Base-by-base conservation (phyloP, 2,329 filamentous ascomycete genomes). In the Cladophialophora immunda region DNA sequence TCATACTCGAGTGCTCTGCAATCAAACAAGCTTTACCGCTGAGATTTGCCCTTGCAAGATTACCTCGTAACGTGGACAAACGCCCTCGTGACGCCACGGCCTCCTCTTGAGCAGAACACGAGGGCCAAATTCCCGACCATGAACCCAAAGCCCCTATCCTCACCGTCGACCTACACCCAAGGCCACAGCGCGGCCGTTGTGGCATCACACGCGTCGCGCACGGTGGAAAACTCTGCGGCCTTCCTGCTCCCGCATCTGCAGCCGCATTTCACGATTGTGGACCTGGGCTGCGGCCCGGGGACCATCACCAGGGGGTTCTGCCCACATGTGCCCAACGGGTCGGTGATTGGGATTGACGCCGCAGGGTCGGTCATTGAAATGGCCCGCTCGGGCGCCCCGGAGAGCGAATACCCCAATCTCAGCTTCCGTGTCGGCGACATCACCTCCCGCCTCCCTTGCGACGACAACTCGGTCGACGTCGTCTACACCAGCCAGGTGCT, bases 401-500 rank as follows among this genome's bases (percentile, higher is more conserved):
- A 66, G 6, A 64, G 71, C 4, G 75, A 75, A 1, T 62, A 79
- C 4, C 61, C 62, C 9, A 80, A 79, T 58, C 70, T 79, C 13
- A 64, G 69, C 1, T 80, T 80, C 64, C 70, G 69, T 7, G 69
- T 73, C n/a, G 78, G 76, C 7, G 76, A 80, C 76, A 81, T 81
- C 6, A 66, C 67, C 0, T 77, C 80, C 64, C 69, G 73, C 9
- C 77, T 84, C 61, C 66, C 76, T 1, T 82, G 79, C 50, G 69
- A 77, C 2, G 82, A 87, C 61, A 78, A 76, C 22, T 74, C 78
- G 1, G 89, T 89, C 67, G 87, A 89, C 69, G 75, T 89, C 15
- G 85, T 89, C 7, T 84, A 85, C 71, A 82, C 81, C n/a, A 84
- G 87, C 71, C 86, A 88, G 72, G 82, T 88, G 3, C 77, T 89